Evolutionary conservation across 805 yeast genomes (phyloP), one percentile per base, ranked within the genome.

Genomic region (Ogataea pini): DNA sequence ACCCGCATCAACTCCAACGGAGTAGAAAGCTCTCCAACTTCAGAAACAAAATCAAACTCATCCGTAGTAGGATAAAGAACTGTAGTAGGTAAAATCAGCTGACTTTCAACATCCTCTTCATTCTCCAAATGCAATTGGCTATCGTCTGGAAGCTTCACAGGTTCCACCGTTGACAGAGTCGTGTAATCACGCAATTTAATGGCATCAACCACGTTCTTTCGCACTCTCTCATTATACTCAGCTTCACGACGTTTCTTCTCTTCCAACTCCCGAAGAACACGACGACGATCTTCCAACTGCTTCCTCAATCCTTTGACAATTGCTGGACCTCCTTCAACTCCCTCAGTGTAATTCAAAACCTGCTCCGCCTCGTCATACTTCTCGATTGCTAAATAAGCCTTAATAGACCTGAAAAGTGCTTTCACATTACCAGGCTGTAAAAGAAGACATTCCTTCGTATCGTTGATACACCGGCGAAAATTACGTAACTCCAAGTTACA

Each of bases 401-500:
- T 85, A 0, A 89, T 92, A 42, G 95, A 82, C 56, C 98, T 75
- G 67, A 73, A 94, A 60, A 86, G 80, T 0, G 98, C 97, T 69
- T 94, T 94, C 41, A 85, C 72, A 60, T 85, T 89, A 50, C 72
- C 74, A 2, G 88, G 86, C 58, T 89, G 89, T 2, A 78, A 59
- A 42, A 70, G 63, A 52, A 94, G 69, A 5, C 89, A 89, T 42
- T 75, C 76, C 55, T 83, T 83, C 64, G 96, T 88, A 65, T 92
- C 97, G 54, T 85, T 86, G 54, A 94, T 84, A 62, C 96, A 88
- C 46, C 81, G 73, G 69, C 98, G 79, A 67, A 83, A 92, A 68
- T 94, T 94, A 58, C 83, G 78, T 57, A 94, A 70, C 61, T 87
- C 96, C 54, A 94, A 72, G 59, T 92, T 89, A 67, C 97, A 87